Evolutionary conservation across 106 monocot genomes (phyloP).

Genomic region (Agapanthus africanus): DNA sequence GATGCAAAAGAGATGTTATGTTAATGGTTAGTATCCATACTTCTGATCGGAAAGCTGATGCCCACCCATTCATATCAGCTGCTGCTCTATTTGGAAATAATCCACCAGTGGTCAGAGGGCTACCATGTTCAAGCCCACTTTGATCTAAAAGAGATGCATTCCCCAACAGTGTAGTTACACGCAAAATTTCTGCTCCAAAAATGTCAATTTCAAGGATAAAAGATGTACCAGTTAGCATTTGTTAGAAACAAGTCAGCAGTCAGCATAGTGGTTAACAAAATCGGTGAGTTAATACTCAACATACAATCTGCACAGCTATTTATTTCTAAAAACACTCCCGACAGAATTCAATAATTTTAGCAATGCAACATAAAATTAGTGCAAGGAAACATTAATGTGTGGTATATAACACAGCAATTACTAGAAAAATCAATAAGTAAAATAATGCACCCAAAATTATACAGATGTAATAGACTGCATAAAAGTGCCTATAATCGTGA

Average conservation of each 20-base stretch:
- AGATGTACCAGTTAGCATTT: too few relatives aligned
- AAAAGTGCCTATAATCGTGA: not conserved
- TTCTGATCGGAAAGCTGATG: conserved; percentile 72
- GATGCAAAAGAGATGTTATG: conserved; percentile 52
- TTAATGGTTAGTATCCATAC: conserved; percentile 85
- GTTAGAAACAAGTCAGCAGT: conserved; percentile 42
- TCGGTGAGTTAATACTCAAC: not conserved
- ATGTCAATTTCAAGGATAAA: conserved; percentile 59
- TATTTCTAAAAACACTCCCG: not conserved
- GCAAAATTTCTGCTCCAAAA: conserved; percentile 77
- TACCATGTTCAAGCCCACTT: conserved; percentile 64
- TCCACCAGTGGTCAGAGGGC: conserved; percentile 67
- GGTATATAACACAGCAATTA: not conserved
- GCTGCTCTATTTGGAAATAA: conserved; percentile 70
- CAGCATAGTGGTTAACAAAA: conserved; percentile 28
- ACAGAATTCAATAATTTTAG: not conserved
- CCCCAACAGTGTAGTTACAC: conserved; percentile 75
- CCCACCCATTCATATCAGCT: conserved; percentile 65
- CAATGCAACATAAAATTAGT: not conserved
- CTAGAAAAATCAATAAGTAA: not conserved
- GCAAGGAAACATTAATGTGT: not conserved
- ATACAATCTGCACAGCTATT: not conserved
- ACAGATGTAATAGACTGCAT: not conserved
- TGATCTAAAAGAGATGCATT: conserved; percentile 81
- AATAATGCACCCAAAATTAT: not conserved